Conservation (phyloP, 2,329 filamentous ascomycete species). For the Xylariaceae sp. region DNA sequence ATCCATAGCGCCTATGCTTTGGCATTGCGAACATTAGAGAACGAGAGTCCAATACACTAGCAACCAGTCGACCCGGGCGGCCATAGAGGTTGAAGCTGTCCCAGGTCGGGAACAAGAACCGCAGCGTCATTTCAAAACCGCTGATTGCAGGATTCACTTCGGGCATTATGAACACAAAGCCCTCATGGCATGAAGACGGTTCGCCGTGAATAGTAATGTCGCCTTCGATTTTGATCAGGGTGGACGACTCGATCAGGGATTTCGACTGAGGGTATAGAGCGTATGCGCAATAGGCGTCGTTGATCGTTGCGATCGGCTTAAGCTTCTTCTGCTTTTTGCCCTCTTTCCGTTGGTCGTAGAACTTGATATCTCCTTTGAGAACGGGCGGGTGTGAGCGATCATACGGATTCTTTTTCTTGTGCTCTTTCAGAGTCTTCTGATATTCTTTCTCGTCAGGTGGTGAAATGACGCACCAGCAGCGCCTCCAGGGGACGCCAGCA, state of each 20-base stretch:
- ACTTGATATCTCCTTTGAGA: conserved; percentile 85
- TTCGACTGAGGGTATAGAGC: conserved; percentile 95
- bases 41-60: conserved; percentile 77
- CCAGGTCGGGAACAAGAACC: conserved; percentile 88
- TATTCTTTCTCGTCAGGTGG: conserved; percentile 93
- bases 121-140: conserved; percentile 91
- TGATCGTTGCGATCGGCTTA: conserved; percentile 84
- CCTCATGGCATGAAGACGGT: conserved; percentile 73
- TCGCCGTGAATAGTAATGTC: conserved; percentile 80
- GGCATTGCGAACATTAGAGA: conserved; percentile 99
- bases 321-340: conserved; percentile 88
- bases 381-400: conserved; percentile 62
- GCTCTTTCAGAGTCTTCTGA: conserved; percentile 73
- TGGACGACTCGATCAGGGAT: conserved; percentile 88
- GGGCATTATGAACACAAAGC: conserved; percentile 97
- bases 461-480: conserved; percentile 92
- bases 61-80: conserved; percentile 76
- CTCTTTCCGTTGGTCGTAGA: conserved; percentile 74
- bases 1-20: conserved; percentile 79
- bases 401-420: conserved; percentile 79
- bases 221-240: conserved; percentile 88
- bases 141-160: conserved; percentile 86
- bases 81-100: conserved; percentile 91
- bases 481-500: conserved; percentile 89
- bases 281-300: conserved; percentile 85